phyloP scores from a whole-genome alignment of 768 basidiomycete genomes.

The Phlegmacium glaucopus region DNA sequence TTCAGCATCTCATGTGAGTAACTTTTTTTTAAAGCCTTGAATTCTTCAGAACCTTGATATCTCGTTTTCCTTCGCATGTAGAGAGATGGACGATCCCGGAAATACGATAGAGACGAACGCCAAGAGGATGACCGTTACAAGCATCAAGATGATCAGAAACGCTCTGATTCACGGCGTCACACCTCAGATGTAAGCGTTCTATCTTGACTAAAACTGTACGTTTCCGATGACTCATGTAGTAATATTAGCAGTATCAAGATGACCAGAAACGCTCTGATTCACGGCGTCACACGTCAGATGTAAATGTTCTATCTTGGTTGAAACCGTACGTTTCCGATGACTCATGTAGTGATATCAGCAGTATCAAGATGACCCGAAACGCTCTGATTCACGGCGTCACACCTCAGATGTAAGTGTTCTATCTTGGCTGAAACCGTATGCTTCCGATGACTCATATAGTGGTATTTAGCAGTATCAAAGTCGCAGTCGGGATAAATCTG shows the following conservation, averaged over 20 bases:
- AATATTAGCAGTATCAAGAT: constrained; percentile 6
- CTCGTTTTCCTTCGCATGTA: constrained; percentile 10
- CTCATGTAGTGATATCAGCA: background rate
- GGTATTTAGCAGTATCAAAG: background rate
- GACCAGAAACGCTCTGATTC: constrained; percentile 21
- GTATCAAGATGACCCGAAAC: constrained; percentile 18
- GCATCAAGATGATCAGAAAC: constrained; percentile 19
- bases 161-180: constrained; percentile 16
- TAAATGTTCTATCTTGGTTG: background rate
- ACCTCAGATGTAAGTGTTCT: constrained; percentile 11
- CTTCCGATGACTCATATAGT: background rate
- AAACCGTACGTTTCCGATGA: background rate
- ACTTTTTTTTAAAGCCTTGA: background rate
- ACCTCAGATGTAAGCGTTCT: constrained; percentile 12
- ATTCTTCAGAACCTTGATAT: background rate
- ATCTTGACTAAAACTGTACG: background rate
- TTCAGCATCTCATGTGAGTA: constrained; percentile 17
- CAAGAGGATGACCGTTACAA: constrained; percentile 16
- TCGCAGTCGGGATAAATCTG: constrained; percentile 3
- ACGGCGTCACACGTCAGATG: constrained; percentile 13
- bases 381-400: constrained; percentile 16
- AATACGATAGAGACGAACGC: constrained; percentile 13
- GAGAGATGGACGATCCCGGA: constrained; percentile 8
- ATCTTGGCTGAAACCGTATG: background rate
- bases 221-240: background rate